Percentiles rank a stretch among this genome's conserved stretches.
Conservation (phyloP, 1,284 basidiomycete species). For the Tetrapyrgos nigripes region DNA sequence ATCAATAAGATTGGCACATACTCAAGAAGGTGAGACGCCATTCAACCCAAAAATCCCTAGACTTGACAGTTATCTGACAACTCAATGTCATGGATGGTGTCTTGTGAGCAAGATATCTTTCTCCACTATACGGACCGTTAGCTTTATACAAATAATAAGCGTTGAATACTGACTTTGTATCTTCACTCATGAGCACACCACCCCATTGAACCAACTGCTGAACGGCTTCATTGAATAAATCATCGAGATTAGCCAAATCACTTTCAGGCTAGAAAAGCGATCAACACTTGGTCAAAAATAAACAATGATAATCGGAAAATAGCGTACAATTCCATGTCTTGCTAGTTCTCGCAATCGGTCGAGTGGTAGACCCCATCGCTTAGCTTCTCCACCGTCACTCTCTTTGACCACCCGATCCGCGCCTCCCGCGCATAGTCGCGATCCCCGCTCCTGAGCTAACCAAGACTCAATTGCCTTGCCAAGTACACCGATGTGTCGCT, state of each 20-base stretch:
- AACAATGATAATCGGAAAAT: neutral
- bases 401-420: constrained; percentile 41
- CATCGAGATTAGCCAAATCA: constrained; percentile 57
- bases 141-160: constrained; percentile 19
- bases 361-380: constrained; percentile 76
- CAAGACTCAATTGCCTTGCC: constrained; percentile 77
- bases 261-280: constrained; percentile 4
- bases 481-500: constrained; percentile 77
- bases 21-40: constrained; percentile 76
- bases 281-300: constrained; percentile 18
- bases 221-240: constrained; percentile 82
- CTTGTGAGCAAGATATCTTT: constrained; percentile 80
- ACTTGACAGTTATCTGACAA: constrained; percentile 76
- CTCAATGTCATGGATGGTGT: constrained; percentile 73
- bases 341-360: constrained; percentile 58
- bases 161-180: constrained; percentile 64
- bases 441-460: constrained; percentile 75
- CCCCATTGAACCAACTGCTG: constrained; percentile 84
- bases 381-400: constrained; percentile 69
- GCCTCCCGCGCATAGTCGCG: constrained; percentile 70
- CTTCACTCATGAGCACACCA: constrained; percentile 77
- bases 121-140: constrained; percentile 53
- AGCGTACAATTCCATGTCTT: constrained; percentile 40
- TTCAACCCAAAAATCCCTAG: constrained; percentile 68
- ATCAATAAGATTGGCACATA: constrained; percentile 33